These are phyloP conservation scores for Melastoma candidum DNA, from an alignment of 441 rosid genomes.

Conservation along the genomic window DNA sequence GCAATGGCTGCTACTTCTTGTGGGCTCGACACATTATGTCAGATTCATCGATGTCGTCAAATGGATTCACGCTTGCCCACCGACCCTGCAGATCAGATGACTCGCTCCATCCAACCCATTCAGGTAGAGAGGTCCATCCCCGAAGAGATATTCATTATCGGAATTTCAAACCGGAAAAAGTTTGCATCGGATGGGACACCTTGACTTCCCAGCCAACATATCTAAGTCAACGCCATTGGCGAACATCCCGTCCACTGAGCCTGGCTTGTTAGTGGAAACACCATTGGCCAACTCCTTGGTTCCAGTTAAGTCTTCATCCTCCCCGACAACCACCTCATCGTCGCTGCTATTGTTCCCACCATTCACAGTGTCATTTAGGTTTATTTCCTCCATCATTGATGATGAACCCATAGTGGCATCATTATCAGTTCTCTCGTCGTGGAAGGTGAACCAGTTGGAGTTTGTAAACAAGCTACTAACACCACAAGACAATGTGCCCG, in stretches of 20 bases:
- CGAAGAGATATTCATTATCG: conserved; percentile 41
- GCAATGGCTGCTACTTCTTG: conserved; percentile 26
- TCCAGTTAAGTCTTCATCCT: conserved; percentile 65
- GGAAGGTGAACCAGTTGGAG: conserved; percentile 97
- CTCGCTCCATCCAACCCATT: conserved; percentile 88
- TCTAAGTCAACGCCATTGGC: conserved; percentile 4
- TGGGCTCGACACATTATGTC: conserved; percentile 26
- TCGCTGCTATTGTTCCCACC: conserved; percentile 69
- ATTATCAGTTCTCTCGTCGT: conserved; percentile 51
- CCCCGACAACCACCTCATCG: conserved; percentile 83
- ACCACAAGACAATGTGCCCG: conserved; percentile 6
- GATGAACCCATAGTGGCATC: conserved; percentile 31
- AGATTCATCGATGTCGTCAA: conserved; percentile 36
- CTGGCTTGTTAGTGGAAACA: conserved; percentile 46
- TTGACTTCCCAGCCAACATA: conserved; percentile 18
- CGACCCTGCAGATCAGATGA: conserved; percentile 44
- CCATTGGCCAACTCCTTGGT: conserved; percentile 37
- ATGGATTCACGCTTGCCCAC: conserved; percentile 54
- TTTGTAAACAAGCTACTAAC: conserved; percentile 83
- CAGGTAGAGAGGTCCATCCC: conserved; percentile 54
- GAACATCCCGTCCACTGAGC: conserved; percentile 7
- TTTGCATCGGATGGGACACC: conserved; percentile 28
- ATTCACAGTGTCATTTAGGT: conserved; percentile 49
- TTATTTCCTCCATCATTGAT: conserved; percentile 56
- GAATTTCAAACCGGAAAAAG: conserved; percentile 51